Percentiles rank a stretch among this genome's conserved stretches.
These are phyloP conservation scores for Colletotrichum lupini DNA, from an alignment of 2,329 filamentous ascomycete species.

Conservation along the genomic window DNA sequence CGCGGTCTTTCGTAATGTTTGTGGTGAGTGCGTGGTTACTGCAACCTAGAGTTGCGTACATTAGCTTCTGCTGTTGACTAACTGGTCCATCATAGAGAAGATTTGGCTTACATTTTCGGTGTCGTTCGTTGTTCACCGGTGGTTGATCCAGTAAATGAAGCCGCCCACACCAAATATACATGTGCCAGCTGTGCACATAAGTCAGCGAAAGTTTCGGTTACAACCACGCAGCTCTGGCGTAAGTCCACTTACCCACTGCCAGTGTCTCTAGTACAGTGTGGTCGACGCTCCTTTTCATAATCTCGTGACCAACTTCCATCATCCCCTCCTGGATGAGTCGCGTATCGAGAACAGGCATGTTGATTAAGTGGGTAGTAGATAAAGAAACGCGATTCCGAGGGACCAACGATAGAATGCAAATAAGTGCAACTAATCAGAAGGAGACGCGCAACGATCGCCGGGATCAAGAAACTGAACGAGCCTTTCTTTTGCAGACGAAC, in stretches of 20 bases:
- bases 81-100: too few species aligned
- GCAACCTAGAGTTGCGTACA: background rate
- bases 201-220: background rate
- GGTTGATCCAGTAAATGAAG: slow-evolving; percentile 33
- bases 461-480: slow-evolving; percentile 14
- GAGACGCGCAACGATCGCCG: slow-evolving; percentile 17
- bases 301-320: slow-evolving; percentile 16
- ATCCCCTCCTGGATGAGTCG: slow-evolving; percentile 18
- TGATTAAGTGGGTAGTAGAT: background rate
- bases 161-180: slow-evolving; percentile 27
- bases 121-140: background rate
- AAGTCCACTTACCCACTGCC: slow-evolving; percentile 20
- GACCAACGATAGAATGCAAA: background rate
- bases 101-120: background rate
- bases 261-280: slow-evolving; percentile 31
- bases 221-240: background rate
- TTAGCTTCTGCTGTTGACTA: background rate
- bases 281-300: slow-evolving; percentile 31
- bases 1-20: background rate
- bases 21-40: too few species aligned
- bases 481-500: background rate
- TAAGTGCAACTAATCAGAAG: background rate
- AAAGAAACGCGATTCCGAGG: background rate
- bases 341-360: slow-evolving; percentile 29
- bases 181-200: background rate